Base-by-base conservation (phyloP, 495 filamentous ascomycete species). In the Penicillium taxi region DNA sequence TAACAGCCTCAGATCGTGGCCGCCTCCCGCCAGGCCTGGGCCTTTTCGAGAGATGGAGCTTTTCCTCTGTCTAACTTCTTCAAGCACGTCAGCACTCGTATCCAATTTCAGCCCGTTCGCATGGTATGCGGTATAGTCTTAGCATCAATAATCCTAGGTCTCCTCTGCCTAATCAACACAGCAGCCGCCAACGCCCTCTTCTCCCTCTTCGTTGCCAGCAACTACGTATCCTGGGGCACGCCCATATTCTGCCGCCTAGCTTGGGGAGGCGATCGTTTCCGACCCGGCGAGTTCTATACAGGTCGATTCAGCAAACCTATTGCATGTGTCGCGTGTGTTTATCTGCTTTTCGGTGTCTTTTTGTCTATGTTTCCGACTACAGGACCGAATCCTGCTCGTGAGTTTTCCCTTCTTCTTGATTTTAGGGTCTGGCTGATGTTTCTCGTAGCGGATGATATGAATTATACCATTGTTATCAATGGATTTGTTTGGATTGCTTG, bases 401-500 rank as follows among this genome's bases (percentile, higher is more conserved):
- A 47, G 60, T 54, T 24, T 34, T 13, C 26, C 18, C 14, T 9
- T 37, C 22, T 15, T 19, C 5, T 12, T 13, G 9, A 17, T 26
- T 9, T 5, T 12, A 26, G 7, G 7, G 2, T 20, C 9, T 22
- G 32, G 17, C 42, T 55, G 27, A 56, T 18, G 9, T 24, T 11
- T 5, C n/a, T 24, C 9, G 9, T 32, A 68, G 61, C 73, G 6
- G 35, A 69, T 21, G 57, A 55, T 21, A 82, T 82, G 77, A 82
- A 82, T 42, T 82, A 82, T 39, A 80, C 76, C 0, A 64, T 81
- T 14, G 78, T 81, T 0, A 74, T 82, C 45, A 78, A 82, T 49
- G 61, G 58, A 2, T 70, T 76, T 9, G 74, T 82, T 4, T 82
- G 78, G 80, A 44, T 67, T 9, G 75, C 75, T 0, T 66, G 72